Base-by-base conservation (phyloP, 306 rosid species). In the Lithocarpus polystachyus region DNA sequence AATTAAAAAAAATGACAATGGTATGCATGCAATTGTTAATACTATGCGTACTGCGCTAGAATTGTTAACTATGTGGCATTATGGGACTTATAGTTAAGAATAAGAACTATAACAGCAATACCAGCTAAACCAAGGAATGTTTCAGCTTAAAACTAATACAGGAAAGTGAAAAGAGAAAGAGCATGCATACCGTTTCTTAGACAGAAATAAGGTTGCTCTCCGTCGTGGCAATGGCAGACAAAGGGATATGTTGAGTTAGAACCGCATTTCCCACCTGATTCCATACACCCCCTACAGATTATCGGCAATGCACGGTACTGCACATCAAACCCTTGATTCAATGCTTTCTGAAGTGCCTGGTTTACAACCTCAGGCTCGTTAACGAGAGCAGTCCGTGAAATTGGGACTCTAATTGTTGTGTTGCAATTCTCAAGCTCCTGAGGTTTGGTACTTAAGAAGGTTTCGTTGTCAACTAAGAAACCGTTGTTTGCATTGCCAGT, bases 401-500 rank as follows among this genome's bases (percentile, higher is more conserved):
- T 26, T 12, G 69, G 69, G 29, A 62, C 40, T 28, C 5, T 14
- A 2, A 28, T 15, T 14, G 3, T 22, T 11, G 3, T 9, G 2
- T 22, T 0, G 64, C 64, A 57, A 2, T 10, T 26, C 64, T 2
- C 28, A 18, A 57, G 64, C 22, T 8, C 28, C 24, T 0, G 14
- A n/a, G 1, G 3, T 26, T 28, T 0, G 40, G 5, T 2, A 26
- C 9, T 14, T 18, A 2, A 9, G 0, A 3, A 12, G 53, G 4
- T 0, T 13, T 29, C 12, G 0, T 77, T 57, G 1, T 20, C 60
- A 10, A 23, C 8, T 17, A 18, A 69, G 72, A n/a, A 65, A 5
- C 15, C 51, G 5, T 13, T 0, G 3, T 4, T 0, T 14, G 0
- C 4, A 20, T 4, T 0, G 0, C 18, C 0, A 33, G 1, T 45